Percentiles rank a stretch among this genome's conserved stretches.
phyloP scores from a whole-genome alignment of 257 asterid genomes.

The Ocimum tenuiflorum region DNA sequence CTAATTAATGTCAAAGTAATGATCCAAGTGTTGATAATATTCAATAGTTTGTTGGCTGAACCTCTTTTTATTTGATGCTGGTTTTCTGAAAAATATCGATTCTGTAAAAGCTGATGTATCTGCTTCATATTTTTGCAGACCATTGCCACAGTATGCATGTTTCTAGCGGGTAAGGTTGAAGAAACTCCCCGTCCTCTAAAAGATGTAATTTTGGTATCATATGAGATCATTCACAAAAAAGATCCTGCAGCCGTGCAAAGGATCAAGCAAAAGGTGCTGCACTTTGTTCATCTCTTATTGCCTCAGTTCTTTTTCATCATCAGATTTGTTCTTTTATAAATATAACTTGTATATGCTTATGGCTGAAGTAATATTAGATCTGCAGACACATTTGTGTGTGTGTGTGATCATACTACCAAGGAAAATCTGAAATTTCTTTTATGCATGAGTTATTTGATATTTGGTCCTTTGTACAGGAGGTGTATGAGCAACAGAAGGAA shows the following conservation, averaged over 20 bases:
- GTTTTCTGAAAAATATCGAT: too few relatives aligned
- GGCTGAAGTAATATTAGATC: background rate
- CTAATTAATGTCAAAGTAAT: too few relatives aligned
- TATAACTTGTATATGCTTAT: background rate
- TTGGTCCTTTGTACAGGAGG: slow-evolving; percentile 53
- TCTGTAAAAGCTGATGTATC: slow-evolving; percentile 12
- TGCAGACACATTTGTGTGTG: too few relatives aligned
- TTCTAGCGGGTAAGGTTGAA: slow-evolving; percentile 97
- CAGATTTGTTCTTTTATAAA: background rate
- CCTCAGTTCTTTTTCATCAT: background rate
- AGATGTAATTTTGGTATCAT: slow-evolving; percentile 87
- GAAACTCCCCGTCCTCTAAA: slow-evolving; percentile 95
- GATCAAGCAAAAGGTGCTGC: slow-evolving; percentile 81
- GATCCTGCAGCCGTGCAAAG: slow-evolving; percentile 53
- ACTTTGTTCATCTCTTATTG: background rate
- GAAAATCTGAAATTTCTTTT: background rate
- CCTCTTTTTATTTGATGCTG: background rate
- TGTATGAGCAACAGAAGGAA: slow-evolving; percentile 87
- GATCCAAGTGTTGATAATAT: too few relatives aligned
- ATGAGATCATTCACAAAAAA: slow-evolving; percentile 80
- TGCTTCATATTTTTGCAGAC: slow-evolving; percentile 43
- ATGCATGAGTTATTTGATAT: slow-evolving; percentile 9
- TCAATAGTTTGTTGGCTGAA: too few relatives aligned
- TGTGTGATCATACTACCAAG: too few relatives aligned
- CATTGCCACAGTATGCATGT: slow-evolving; percentile 92